phyloP scores from a whole-genome alignment of 495 filamentous ascomycete genomes.

The Annulohypoxylon moriforme region DNA sequence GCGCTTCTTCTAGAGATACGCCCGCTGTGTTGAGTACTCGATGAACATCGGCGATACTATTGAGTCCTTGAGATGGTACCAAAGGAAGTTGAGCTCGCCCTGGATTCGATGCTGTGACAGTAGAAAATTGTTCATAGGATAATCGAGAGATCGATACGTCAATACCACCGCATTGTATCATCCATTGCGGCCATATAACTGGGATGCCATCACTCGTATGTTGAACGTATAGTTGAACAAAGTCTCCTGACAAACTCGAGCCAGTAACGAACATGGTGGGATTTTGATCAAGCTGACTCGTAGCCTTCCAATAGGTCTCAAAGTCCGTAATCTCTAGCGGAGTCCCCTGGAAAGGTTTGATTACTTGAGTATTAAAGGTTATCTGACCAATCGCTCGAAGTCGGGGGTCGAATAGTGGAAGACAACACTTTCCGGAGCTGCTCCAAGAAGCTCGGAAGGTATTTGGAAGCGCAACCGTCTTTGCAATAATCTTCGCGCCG shows the following conservation, averaged over 20 bases:
- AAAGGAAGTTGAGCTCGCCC: conserved; percentile 59
- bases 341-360: conserved; percentile 94
- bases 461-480: conserved; percentile 87
- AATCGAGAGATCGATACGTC: conserved; percentile 82
- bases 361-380: conserved; percentile 92
- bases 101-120: conserved; percentile 67
- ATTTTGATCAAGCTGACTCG: conserved; percentile 85
- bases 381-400: conserved; percentile 95
- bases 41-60: conserved; percentile 74
- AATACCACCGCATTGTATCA: conserved; percentile 80
- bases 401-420: conserved; percentile 92
- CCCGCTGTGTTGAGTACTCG: conserved; percentile 77
- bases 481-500: conserved; percentile 95
- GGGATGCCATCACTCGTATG: conserved; percentile 87
- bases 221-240: conserved; percentile 90
- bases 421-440: conserved; percentile 81
- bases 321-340: conserved; percentile 97
- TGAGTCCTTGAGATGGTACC: conserved; percentile 56
- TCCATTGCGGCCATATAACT: conserved; percentile 86
- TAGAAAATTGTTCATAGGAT: conserved; percentile 76
- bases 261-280: conserved; percentile 90
- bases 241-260: conserved; percentile 92
- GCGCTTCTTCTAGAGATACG: conserved; percentile 76
- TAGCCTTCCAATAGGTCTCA: conserved; percentile 99
- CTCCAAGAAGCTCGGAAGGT: conserved; percentile 79